A percentile compares a stretch with the other conserved stretches of the same genome.
Conservation (phyloP, 768 basidiomycete genomes). For the Hygrophorus pudorinus region DNA sequence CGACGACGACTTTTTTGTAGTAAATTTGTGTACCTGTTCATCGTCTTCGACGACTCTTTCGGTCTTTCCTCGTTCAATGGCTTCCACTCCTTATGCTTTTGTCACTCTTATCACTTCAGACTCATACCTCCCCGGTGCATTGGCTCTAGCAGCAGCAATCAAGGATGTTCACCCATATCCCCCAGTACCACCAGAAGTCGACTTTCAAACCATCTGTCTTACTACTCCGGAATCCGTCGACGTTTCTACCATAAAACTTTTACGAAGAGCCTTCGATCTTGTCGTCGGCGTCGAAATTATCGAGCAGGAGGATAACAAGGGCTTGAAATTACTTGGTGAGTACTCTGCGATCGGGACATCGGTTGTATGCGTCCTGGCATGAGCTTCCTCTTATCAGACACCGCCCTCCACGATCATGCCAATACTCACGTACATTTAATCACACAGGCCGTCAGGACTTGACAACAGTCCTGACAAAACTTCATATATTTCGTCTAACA, state of each 20-base stretch:
- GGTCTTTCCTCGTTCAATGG: constrained; percentile 32
- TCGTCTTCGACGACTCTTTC: background rate
- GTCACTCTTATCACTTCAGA: constrained; percentile 90
- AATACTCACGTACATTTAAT: constrained; percentile 1
- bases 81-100: constrained; percentile 61
- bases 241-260: constrained; percentile 66
- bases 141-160: constrained; percentile 78
- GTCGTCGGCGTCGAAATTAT: constrained; percentile 93
- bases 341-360: constrained; percentile 9
- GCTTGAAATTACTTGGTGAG: constrained; percentile 78
- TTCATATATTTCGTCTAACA: constrained; percentile 89
- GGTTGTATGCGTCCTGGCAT: constrained; percentile 13
- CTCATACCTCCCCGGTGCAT: constrained; percentile 86
- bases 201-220: constrained; percentile 78
- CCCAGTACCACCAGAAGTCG: constrained; percentile 45
- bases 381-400: background rate
- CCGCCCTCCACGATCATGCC: background rate
- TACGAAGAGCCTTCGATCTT: constrained; percentile 71
- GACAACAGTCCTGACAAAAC: constrained; percentile 86
- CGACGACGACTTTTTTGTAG: no score
- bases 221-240: constrained; percentile 93
- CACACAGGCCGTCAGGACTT: constrained; percentile 85
- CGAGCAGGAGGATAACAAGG: constrained; percentile 51
- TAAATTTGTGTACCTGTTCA: no score
- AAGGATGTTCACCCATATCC: constrained; percentile 65